Evolutionary conservation across 768 basidiomycete genomes (phyloP).

Genomic region (Naganishia friedmannii): DNA sequence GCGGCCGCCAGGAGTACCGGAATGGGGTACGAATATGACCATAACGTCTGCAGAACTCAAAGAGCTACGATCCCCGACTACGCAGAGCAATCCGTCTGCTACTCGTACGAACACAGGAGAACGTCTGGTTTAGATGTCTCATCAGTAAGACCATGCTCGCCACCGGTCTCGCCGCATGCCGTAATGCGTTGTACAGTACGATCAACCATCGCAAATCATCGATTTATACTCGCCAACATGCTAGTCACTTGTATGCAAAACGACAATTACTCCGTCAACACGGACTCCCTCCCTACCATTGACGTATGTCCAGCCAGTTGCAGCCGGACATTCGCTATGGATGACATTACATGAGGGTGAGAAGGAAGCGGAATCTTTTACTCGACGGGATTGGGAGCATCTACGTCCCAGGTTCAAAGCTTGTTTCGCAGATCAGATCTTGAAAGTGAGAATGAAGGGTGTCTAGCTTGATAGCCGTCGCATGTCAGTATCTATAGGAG

Average conservation of each 20-base stretch:
- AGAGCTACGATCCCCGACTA: background rate
- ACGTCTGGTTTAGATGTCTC: background rate
- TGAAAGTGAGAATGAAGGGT: too few species aligned
- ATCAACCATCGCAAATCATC: background rate
- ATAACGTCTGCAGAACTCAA: constrained; percentile 34
- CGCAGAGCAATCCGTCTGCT: background rate
- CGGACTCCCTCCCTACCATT: too few species aligned
- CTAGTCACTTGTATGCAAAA: background rate
- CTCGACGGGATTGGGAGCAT: too few species aligned
- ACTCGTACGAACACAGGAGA: background rate
- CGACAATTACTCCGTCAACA: background rate
- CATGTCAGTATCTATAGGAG: too few species aligned
- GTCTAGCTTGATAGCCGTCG: too few species aligned
- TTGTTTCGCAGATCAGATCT: too few species aligned
- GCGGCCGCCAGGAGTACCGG: constrained; percentile 80
- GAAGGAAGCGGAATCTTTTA: too few species aligned
- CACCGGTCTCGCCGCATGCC: background rate
- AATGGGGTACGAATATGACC: constrained; percentile 68
- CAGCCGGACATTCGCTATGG: too few species aligned
- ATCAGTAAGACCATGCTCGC: background rate
- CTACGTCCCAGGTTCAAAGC: too few species aligned
- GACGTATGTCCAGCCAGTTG: too few species aligned
- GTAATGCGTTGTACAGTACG: background rate
- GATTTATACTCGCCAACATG: too few species aligned
- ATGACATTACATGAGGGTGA: too few species aligned